A percentile compares a stretch with the other conserved stretches of the same genome.
Evolutionary conservation across 306 rosid genomes (phyloP).

Genomic region (Herpetospermum pedunculosum): DNA sequence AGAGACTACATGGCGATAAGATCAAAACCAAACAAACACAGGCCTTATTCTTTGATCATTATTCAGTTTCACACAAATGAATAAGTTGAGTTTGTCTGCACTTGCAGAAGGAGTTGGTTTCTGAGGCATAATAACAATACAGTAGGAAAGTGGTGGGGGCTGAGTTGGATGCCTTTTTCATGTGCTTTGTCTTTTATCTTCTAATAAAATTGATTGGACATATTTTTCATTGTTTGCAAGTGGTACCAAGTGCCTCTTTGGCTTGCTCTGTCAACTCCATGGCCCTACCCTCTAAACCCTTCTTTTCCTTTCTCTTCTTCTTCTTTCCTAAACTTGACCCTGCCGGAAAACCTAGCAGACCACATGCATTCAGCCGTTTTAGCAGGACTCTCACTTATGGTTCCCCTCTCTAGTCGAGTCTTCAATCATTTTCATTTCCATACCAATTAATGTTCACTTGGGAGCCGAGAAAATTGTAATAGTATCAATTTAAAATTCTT

Average conservation of each 20-base stretch:
- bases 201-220: neutral
- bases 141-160: neutral
- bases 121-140: neutral
- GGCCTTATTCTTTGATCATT: neutral
- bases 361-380: neutral
- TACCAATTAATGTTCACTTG: neutral
- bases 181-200: constrained; percentile 6
- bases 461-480: too few relatives aligned
- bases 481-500: too few relatives aligned
- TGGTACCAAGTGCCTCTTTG: neutral
- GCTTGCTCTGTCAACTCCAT: neutral
- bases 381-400: neutral
- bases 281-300: neutral
- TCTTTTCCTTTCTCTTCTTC: too few relatives aligned
- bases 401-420: neutral
- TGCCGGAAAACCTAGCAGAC: neutral
- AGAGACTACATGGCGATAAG: neutral
- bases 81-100: neutral
- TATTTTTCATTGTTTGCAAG: constrained; percentile 1
- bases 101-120: neutral
- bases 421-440: neutral
- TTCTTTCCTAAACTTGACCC: neutral
- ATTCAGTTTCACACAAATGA: neutral
- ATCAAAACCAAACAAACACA: neutral
- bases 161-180: neutral